Conservation (phyloP, 352 stramenopile genomes). For the Pythium biforme region DNA sequence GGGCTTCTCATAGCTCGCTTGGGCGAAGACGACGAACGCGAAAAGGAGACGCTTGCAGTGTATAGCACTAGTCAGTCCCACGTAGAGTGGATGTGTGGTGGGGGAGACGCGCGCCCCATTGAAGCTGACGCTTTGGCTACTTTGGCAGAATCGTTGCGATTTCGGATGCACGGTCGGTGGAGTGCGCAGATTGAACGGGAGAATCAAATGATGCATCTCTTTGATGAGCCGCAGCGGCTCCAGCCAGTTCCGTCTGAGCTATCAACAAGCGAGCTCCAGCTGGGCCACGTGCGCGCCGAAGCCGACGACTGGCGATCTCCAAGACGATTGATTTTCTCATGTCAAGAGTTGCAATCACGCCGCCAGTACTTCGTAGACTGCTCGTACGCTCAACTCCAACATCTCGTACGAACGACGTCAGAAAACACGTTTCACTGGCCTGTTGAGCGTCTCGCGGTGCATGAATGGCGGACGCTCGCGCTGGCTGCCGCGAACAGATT, state of each 20-base stretch:
- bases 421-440: slow-evolving; percentile 2
- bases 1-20: slow-evolving; percentile 3
- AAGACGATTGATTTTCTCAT: slow-evolving; percentile 52
- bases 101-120: not conserved
- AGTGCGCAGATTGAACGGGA: not conserved
- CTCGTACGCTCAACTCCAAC: slow-evolving; percentile 35
- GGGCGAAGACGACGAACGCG: slow-evolving; percentile 10
- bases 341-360: slow-evolving; percentile 43
- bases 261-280: slow-evolving; percentile 17
- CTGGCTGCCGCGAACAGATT: not conserved
- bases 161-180: slow-evolving; percentile 3
- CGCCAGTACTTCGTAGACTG: slow-evolving; percentile 48
- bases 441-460: not conserved
- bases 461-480: slow-evolving; percentile 18
- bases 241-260: slow-evolving; percentile 5
- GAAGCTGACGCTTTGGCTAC: not conserved
- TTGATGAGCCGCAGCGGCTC: slow-evolving; percentile 4
- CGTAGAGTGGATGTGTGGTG: slow-evolving; percentile 33
- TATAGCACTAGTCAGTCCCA: slow-evolving; percentile 18
- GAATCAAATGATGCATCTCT: slow-evolving; percentile 11
- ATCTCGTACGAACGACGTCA: not conserved
- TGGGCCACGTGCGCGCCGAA: slow-evolving; percentile 42
- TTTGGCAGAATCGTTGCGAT: slow-evolving; percentile 4
- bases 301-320: slow-evolving; percentile 41
- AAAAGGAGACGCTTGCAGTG: slow-evolving; percentile 26